phyloP scores from a whole-genome alignment of 1,139 yeast species.

The Scheffersomyces lignicola region DNA sequence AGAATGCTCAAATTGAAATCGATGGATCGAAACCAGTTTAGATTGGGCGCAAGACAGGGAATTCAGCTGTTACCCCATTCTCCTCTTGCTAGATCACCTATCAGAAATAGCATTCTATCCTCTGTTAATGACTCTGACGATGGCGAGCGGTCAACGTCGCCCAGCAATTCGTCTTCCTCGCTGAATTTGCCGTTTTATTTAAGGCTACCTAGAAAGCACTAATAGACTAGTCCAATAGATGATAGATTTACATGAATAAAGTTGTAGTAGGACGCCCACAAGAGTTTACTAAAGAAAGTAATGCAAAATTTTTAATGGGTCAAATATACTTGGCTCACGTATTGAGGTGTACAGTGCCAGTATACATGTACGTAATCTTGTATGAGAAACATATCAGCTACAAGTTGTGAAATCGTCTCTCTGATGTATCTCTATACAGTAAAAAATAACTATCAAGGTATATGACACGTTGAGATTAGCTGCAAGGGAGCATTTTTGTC shows the following conservation, averaged over 20 bases:
- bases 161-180: slow-evolving; percentile 1
- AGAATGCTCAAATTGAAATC: neutral
- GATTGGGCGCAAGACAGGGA: slow-evolving; percentile 1
- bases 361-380: too few species aligned
- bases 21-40: slow-evolving; percentile 2
- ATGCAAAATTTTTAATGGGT: too few species aligned
- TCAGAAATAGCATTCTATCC: too few species aligned
- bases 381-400: too few species aligned
- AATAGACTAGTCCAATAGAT: slow-evolving; percentile 1
- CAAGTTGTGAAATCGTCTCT: too few species aligned
- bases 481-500: too few species aligned
- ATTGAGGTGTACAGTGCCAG: too few species aligned
- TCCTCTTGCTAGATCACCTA: slow-evolving; percentile 2
- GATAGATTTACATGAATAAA: neutral
- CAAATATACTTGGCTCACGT: too few species aligned
- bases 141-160: neutral
- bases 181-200: too few species aligned
- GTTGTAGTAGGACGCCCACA: neutral
- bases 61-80: slow-evolving; percentile 1
- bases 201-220: slow-evolving; percentile 7
- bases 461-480: too few species aligned
- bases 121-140: neutral
- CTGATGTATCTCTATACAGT: too few species aligned
- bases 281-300: neutral
- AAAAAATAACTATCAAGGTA: too few species aligned